These are phyloP conservation scores for Puya raimondii DNA, from an alignment of 176 grass and related monocot species.

Conservation along the genomic window DNA sequence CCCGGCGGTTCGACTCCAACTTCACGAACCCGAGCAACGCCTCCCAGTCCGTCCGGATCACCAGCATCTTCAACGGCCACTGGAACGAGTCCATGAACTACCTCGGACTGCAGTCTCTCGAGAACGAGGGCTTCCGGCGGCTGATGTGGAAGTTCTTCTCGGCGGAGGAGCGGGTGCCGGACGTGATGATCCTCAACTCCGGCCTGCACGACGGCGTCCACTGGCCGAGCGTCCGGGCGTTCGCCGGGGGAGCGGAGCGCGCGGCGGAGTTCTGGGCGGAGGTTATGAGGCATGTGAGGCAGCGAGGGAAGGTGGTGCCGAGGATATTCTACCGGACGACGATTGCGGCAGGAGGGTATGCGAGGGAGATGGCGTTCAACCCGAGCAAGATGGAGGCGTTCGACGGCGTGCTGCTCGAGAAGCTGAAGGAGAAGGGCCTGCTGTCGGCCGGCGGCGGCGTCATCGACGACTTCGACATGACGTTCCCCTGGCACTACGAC, in stretches of 20 bases:
- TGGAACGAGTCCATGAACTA: slow-evolving; percentile 92
- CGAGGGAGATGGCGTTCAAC: slow-evolving; percentile 82
- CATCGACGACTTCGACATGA: slow-evolving; percentile 93
- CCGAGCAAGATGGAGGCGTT: slow-evolving; percentile 94
- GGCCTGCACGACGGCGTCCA: slow-evolving; percentile 87
- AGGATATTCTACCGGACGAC: slow-evolving; percentile 89
- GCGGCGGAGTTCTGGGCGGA: slow-evolving; percentile 70
- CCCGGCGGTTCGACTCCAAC: slow-evolving; percentile 55
- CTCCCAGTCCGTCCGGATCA: slow-evolving; percentile 58
- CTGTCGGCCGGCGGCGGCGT: slow-evolving; percentile 57
- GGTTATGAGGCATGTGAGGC: slow-evolving; percentile 29
- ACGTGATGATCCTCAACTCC: slow-evolving; percentile 73
- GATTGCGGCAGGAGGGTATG: slow-evolving; percentile 68
- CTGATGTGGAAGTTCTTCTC: slow-evolving; percentile 52
- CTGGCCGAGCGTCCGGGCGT: slow-evolving; percentile 56
- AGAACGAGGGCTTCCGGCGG: slow-evolving; percentile 40
- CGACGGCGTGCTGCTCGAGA: slow-evolving; percentile 73
- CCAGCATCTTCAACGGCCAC: slow-evolving; percentile 86
- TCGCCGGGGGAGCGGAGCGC: slow-evolving; percentile 38
- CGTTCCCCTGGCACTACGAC: slow-evolving; percentile 96
- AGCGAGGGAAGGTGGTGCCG: slow-evolving; percentile 22
- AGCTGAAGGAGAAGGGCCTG: slow-evolving; percentile 47
- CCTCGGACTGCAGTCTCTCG: slow-evolving; percentile 71
- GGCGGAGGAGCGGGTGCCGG: slow-evolving; percentile 40
- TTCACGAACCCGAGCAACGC: slow-evolving; percentile 45